Evolutionary conservation across 257 asterid genomes (phyloP).

Genomic region (Nicotiana tabacum): DNA sequence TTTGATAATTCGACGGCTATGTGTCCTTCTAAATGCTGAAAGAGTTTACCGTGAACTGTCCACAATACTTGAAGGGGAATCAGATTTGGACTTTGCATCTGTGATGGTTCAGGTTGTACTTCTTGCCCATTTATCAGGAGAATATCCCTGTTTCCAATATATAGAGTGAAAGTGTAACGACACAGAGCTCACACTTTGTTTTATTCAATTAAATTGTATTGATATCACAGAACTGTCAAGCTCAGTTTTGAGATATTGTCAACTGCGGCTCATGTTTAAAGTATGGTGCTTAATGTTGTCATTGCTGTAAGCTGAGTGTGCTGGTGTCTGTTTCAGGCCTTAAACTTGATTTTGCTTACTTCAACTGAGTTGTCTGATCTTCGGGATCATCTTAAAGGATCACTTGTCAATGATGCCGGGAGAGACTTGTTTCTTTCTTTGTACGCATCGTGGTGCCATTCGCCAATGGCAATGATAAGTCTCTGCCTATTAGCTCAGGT

Average conservation of each 20-base stretch:
- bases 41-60: slow-evolving; percentile 91
- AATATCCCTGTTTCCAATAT: not conserved
- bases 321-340: slow-evolving; percentile 48
- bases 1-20: slow-evolving; percentile 78
- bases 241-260: not conserved
- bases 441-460: slow-evolving; percentile 88
- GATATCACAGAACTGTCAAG: not conserved
- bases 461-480: slow-evolving; percentile 96
- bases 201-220: not conserved
- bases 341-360: slow-evolving; percentile 85
- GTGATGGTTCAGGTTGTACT: slow-evolving; percentile 81
- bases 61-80: slow-evolving; percentile 74
- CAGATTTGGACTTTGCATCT: slow-evolving; percentile 91
- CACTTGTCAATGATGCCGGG: slow-evolving; percentile 62
- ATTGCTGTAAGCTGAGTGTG: not conserved
- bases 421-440: slow-evolving; percentile 61
- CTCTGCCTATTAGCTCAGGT: slow-evolving; percentile 98
- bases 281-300: not conserved
- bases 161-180: not conserved
- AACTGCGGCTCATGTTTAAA: not conserved
- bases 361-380: slow-evolving; percentile 70
- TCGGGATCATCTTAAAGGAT: slow-evolving; percentile 56
- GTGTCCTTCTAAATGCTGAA: slow-evolving; percentile 92
- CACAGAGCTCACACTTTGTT: not conserved
- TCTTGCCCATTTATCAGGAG: not conserved